Evolutionary conservation across 2,329 filamentous ascomycete species (phyloP), one percentile per base, ranked within the genome.

Genomic region (Phaeosphaeria sp.): DNA sequence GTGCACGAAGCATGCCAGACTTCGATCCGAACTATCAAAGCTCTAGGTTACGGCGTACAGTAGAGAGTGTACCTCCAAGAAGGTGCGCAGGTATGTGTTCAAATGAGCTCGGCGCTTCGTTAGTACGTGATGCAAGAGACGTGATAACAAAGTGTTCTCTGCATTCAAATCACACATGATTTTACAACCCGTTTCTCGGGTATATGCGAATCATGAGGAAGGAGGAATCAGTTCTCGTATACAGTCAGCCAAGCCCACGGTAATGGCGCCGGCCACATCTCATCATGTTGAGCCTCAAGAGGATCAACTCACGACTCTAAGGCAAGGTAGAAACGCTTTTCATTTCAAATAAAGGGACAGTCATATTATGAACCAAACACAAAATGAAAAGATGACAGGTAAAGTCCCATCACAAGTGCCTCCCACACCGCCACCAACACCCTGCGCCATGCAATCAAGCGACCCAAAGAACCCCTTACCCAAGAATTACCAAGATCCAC

Each of bases 401-500:
- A 6, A 36, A 36, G 5, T 36, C 13, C 30, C 30, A 36, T 6
- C 30, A 3, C 6, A 27, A 36, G 30, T 13, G 30, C 11, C 30
- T 36, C 30, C 9, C 3, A 13, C 7, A 36, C 30, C 30, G 13
- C 7, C 7, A 11, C 30, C 30, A 25, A 46, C 44, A n/a, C 44
- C 44, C 42, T 21, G 18, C 42, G 42, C 42, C 42, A 44, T 44
- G 42, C 42, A 22, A 9, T 36, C 30, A 36, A 36, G 30, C 7
- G 30, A 36, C 30, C 30, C 30, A 36, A 36, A 3, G 13, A 25
- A 46, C 20, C n/a, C 39, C 23, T 46, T 15, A 13, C 42, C 23
- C 17, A 22, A 42, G 52, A 46, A n/a, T n/a, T n/a, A n/a, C n/a
- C n/a, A n/a, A 25, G 53, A 30, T 53, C 46, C 17, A 17, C n/a